Base-by-base conservation (phyloP, 306 rosid species). In the Betula pendula region DNA sequence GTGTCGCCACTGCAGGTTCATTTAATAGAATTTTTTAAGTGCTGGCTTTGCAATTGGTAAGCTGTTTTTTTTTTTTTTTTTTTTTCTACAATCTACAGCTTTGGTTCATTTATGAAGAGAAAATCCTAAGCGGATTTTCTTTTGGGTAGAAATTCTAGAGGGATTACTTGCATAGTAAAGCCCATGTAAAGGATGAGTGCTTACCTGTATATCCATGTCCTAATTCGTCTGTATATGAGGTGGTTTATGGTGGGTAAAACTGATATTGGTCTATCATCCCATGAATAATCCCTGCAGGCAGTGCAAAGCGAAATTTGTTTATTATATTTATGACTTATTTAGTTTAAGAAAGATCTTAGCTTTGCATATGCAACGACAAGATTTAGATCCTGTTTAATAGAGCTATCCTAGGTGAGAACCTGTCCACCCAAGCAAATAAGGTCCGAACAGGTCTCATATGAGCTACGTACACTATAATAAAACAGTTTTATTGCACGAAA, bases 1-100 rank as follows among this genome's bases (percentile, higher is more conserved):
- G 63, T 70, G 78, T 90, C 92, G 1, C 94, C 90, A 73, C 94
- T 88, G 87, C 85, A 78, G 65, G 3, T 72, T 62, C 25, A 43
- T 70, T 72, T 16, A 25, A 44, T 58, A 71, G 24, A 11, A 75
- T 75, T 35, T 71, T 69, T 0, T 17, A 67, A 31, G 10, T 66
- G 67, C 1, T 51, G 5, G 45, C 25, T 52, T 52, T 5, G 42
- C 42, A 38, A 5, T 38, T 38, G 42, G 42, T 5, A 38, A 38
- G 42, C 7, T 38, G 7, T 0, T 5, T 38, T 38, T 5, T 38
- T 38, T 38, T 38, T 38, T 5, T 35, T 5, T 5, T 5, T 5
- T 35, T 35, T 35, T 35, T 35, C 42, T 38, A 38, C 5, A 5
- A 38, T 38, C 42, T 27, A 27, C 10, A 24, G 0, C 3, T 59